Evolutionary conservation across 2,329 filamentous ascomycete genomes (phyloP).

Genomic region (Trichoderma atroviride): DNA sequence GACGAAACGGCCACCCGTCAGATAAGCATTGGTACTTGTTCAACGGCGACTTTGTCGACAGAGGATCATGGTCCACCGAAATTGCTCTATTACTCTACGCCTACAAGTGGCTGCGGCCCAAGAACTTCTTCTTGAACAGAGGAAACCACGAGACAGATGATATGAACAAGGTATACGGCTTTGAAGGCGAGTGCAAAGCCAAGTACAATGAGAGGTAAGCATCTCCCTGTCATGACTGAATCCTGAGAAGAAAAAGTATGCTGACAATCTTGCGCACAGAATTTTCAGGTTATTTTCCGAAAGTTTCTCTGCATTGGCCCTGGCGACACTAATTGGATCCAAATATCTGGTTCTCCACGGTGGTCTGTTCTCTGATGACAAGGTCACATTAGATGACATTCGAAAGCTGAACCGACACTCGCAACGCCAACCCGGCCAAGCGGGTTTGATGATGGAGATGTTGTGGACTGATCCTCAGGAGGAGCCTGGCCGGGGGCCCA

Average conservation of each 20-base stretch:
- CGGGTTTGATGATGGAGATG: constrained; percentile 99
- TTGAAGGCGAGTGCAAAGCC: constrained; percentile 96
- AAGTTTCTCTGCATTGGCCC: constrained; percentile 89
- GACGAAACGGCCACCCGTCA: constrained; percentile 80
- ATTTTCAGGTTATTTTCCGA: constrained; percentile 98
- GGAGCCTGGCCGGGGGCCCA: constrained; percentile 82
- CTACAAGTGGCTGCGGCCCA: constrained; percentile 93
- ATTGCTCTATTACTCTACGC: constrained; percentile 91
- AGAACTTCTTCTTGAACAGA: constrained; percentile 90
- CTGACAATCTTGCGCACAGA: constrained; percentile 42
- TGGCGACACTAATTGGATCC: constrained; percentile 87
- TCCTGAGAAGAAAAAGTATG: background rate
- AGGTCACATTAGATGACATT: constrained; percentile 87
- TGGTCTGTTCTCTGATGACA: constrained; percentile 94
- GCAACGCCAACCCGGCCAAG: constrained; percentile 89
- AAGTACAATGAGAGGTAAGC: constrained; percentile 86
- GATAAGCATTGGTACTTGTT: constrained; percentile 94
- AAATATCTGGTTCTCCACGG: constrained; percentile 94
- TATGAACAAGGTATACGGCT: constrained; percentile 98
- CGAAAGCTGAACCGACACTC: constrained; percentile 87
- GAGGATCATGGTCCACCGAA: constrained; percentile 97
- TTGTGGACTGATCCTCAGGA: constrained; percentile 97
- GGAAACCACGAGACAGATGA: constrained; percentile 99
- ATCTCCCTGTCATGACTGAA: background rate
- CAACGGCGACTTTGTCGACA: constrained; percentile 98